Percentiles rank a stretch among this genome's conserved stretches.
Conservation (phyloP, 257 asterid species). For the Solanum virginianum region DNA sequence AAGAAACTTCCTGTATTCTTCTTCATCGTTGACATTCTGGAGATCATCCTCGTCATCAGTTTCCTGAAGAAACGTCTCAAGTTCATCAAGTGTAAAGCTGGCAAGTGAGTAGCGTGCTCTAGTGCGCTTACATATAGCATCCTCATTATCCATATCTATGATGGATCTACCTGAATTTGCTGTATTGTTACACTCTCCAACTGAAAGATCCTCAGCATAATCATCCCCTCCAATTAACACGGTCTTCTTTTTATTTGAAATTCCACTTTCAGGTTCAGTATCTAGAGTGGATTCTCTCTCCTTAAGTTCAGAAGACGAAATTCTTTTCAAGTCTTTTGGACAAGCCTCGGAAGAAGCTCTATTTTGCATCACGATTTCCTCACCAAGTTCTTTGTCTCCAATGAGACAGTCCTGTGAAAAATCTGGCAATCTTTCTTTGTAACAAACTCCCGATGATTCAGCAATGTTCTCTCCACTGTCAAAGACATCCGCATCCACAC, state of each 20-base stretch:
- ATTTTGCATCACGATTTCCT: conserved; percentile 38
- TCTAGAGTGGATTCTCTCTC: conserved; percentile 14
- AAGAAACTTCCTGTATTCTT: conserved; percentile 80
- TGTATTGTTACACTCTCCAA: conserved; percentile 12
- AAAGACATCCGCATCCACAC: conserved; percentile 55
- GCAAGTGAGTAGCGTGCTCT: conserved; percentile 99
- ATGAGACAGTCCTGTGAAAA: conserved; percentile 15
- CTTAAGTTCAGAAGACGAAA: not conserved
- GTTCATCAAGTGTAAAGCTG: conserved; percentile 86
- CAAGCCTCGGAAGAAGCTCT: conserved; percentile 21
- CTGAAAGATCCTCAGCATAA: conserved; percentile 4
- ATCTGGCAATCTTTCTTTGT: conserved; percentile 7
- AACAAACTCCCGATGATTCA: conserved; percentile 11
- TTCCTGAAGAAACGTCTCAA: conserved; percentile 95
- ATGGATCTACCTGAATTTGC: conserved; percentile 19
- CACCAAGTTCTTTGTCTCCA: conserved; percentile 43
- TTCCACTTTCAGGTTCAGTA: conserved; percentile 26
- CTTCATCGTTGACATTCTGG: conserved; percentile 86
- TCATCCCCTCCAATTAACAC: conserved; percentile 13
- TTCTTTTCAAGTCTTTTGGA: conserved; percentile 4
- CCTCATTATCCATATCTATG: conserved; percentile 45
- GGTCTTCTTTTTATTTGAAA: conserved; percentile 20
- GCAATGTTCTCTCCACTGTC: conserved; percentile 32
- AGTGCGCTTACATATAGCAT: conserved; percentile 87
- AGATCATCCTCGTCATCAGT: conserved; percentile 94